A percentile compares a stretch with the other conserved stretches of the same genome.
These are phyloP conservation scores for Castanea crenata DNA, from an alignment of 306 rosid genomes.

Conservation along the genomic window DNA sequence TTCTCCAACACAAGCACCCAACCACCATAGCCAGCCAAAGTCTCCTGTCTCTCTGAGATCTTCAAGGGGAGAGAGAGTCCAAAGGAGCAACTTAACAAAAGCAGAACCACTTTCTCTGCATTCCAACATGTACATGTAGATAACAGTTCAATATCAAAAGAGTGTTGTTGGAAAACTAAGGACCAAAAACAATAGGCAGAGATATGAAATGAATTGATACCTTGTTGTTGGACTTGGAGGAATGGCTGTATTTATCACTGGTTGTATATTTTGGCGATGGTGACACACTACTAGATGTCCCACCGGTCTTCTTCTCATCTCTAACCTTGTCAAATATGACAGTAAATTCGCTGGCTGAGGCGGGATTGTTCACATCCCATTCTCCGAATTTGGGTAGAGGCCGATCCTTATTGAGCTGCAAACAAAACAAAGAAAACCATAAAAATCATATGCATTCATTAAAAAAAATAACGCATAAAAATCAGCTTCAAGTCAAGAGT, in stretches of 20 bases:
- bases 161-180: background rate
- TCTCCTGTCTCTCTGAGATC: too few species aligned
- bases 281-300: constrained; percentile 18
- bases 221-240: constrained; percentile 28
- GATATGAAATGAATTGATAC: constrained; percentile 17
- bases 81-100: constrained; percentile 16
- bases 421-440: background rate
- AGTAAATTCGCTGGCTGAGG: constrained; percentile 75
- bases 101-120: constrained; percentile 78
- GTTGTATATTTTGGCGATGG: background rate
- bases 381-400: constrained; percentile 87
- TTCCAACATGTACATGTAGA: background rate
- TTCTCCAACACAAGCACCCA: background rate
- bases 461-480: too few species aligned
- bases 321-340: constrained; percentile 79
- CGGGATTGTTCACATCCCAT: constrained; percentile 89
- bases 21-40: constrained; percentile 1
- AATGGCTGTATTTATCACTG: constrained; percentile 18
- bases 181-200: background rate
- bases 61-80: too few species aligned
- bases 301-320: constrained; percentile 67
- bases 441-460: too few species aligned
- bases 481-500: too few species aligned
- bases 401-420: constrained; percentile 50
- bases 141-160: background rate